Base-by-base conservation (phyloP, 345 rosid species). In the Aegle marmelos region DNA sequence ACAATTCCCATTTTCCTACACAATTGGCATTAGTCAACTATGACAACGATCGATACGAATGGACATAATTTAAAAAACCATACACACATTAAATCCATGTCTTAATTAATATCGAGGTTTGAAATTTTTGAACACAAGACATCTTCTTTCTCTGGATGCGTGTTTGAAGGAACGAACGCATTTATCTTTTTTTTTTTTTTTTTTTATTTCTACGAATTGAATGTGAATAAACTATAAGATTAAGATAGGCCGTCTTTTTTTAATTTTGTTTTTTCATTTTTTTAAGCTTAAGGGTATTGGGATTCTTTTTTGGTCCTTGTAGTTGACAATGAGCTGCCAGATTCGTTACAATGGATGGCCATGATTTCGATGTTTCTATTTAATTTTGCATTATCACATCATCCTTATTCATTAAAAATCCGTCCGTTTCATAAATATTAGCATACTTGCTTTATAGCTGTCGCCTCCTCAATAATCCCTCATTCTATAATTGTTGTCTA, bases 321-420 rank as follows among this genome's bases (percentile, higher is more conserved):
- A 68, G 70, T 77, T 73, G 78, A 68, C 78, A 67, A 36, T 57
- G 45, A 30, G 48, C 48, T 16, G 17, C 22, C 59, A 74, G 81
- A 82, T 78, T 78, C 81, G 22, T 17, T 5, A 5, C 17, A 53
- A 17, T 53, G 22, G 7, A 19, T 53, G 50, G 50, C 50, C 81
- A 73, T 36, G 67, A 72, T 72, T 57, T 48, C 0, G 19, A 31
- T 34, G 4, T 31, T 58, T 62, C 37, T 6, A 10, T 10, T 45
- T 71, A 17, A 41, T 34, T 68, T 71, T 48, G 36, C 70, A 24
- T 60, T 73, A 73, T 60, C 76, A 73, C 34, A 24, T 72, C 33
- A 28, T 53, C 2, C 63, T 16, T 11, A 24, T 68, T 68, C 0
- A 25, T 5, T 31, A 17, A 14, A 27, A 19, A 7, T 48, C 57